A percentile compares a stretch with the other conserved stretches of the same genome.
Evolutionary conservation across 371 early-diverging fungal species (phyloP).

Genomic region (Mortierella sp.): DNA sequence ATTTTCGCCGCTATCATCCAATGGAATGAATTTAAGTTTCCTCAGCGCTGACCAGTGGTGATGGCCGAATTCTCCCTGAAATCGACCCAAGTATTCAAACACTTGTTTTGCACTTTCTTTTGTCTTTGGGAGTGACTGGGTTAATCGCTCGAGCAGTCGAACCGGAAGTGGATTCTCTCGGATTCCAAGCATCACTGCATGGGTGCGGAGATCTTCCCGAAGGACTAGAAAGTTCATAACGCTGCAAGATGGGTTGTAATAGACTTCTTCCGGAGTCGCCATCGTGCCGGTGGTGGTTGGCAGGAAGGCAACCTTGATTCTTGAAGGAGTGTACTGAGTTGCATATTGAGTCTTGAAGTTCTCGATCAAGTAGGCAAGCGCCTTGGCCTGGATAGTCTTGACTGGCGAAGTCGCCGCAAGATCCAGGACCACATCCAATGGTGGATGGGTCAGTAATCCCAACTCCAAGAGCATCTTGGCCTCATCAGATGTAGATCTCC

Average conservation of each 20-base stretch:
- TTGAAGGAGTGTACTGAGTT: slow-evolving; percentile 55
- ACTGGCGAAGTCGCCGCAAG: slow-evolving; percentile 61
- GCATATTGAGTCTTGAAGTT: slow-evolving; percentile 69
- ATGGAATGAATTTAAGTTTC: slow-evolving; percentile 72
- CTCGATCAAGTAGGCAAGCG: slow-evolving; percentile 80
- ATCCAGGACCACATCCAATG: slow-evolving; percentile 62
- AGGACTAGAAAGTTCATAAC: slow-evolving; percentile 78
- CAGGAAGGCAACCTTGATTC: slow-evolving; percentile 67
- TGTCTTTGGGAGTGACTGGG: slow-evolving; percentile 55
- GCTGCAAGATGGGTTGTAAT: slow-evolving; percentile 65
- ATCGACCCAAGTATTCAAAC: slow-evolving; percentile 78
- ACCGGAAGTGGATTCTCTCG: slow-evolving; percentile 66
- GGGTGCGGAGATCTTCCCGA: slow-evolving; percentile 61
- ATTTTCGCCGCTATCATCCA: slow-evolving; percentile 50
- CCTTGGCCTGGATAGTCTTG: slow-evolving; percentile 54
- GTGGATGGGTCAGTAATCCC: slow-evolving; percentile 70
- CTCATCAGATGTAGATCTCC: slow-evolving; percentile 58
- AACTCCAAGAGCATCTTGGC: slow-evolving; percentile 72
- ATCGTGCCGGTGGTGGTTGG: slow-evolving; percentile 64
- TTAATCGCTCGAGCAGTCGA: slow-evolving; percentile 59
- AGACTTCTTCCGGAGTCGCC: slow-evolving; percentile 70
- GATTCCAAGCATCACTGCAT: slow-evolving; percentile 79
- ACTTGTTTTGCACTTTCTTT: slow-evolving; percentile 59
- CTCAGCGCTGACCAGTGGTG: slow-evolving; percentile 66
- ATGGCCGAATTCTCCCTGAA: slow-evolving; percentile 65